phyloP scores from a whole-genome alignment of 169 alveolate species.

The Hepatocystis sp. region DNA sequence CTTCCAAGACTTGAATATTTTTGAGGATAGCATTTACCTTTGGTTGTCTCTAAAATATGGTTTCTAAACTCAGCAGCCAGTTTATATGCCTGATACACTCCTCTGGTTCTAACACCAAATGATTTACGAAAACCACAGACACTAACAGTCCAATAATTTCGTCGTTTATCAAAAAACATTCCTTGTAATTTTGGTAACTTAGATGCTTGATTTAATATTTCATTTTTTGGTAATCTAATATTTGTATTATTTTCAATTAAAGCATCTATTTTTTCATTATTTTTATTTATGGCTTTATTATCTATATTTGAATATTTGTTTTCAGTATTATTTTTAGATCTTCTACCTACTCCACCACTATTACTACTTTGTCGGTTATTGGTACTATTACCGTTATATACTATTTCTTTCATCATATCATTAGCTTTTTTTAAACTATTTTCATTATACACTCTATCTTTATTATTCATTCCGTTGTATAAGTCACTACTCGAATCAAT shows the following conservation, averaged over 20 bases:
- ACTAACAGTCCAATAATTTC: slow-evolving; percentile 78
- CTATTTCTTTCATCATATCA: too few species aligned
- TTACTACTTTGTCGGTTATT: neutral
- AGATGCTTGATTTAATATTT: slow-evolving; percentile 75
- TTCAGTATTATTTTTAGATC: slow-evolving; percentile 9
- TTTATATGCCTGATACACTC: slow-evolving; percentile 76
- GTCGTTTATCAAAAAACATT: slow-evolving; percentile 75
- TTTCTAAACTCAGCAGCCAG: slow-evolving; percentile 74
- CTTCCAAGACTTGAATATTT: slow-evolving; percentile 34
- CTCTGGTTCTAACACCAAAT: slow-evolving; percentile 77
- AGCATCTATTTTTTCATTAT: slow-evolving; percentile 35
- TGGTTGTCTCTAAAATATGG: slow-evolving; percentile 65
- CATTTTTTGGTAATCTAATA: slow-evolving; percentile 72
- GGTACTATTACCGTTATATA: too few species aligned
- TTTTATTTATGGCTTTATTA: slow-evolving; percentile 33
- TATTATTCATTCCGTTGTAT: too few species aligned
- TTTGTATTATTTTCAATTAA: slow-evolving; percentile 30
- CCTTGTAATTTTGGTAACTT: slow-evolving; percentile 75
- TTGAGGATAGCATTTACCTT: slow-evolving; percentile 65
- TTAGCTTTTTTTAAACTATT: too few species aligned
- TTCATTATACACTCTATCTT: too few species aligned
- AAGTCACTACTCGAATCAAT: too few species aligned
- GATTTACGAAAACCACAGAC: slow-evolving; percentile 76
- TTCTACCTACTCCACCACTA: slow-evolving; percentile 2
- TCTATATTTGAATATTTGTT: slow-evolving; percentile 30